Base-by-base conservation (phyloP, 2,329 filamentous ascomycete species). In the Epichloe glyceriae region DNA sequence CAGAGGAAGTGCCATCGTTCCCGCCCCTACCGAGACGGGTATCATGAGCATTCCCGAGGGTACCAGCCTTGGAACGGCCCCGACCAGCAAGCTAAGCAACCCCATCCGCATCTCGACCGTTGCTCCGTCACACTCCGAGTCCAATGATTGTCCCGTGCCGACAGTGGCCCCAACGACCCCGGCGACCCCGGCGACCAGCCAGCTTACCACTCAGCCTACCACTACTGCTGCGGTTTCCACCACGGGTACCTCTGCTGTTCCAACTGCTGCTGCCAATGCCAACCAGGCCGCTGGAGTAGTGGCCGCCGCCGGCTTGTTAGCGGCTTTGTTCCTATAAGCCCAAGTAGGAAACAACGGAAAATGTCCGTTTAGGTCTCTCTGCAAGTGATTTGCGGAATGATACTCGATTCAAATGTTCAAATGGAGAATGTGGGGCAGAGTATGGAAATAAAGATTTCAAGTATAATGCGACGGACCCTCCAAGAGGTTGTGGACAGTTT, bases 41-140 rank as follows among this genome's bases (percentile, higher is more conserved):
- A 49, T 55, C 19, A 39, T 53, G 22, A 56, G 50, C 50, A 58
- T 54, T 45, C 52, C 55, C 35, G 52, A 55, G 26, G 55, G 55
- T n/a, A 74, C 78, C 57, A 85, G 83, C 20, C 78, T 95, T 17
- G 88, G 85, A 69, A 88, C 88, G 26, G 42, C 49, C 22, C n/a
- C 26, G 11, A 19, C 37, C 22, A 46, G 42, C 34, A 45, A 34
- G 22, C 37, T 44, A 42, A 53, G 42, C 38, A 22, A 20, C 46
- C 44, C 47, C 17, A 44, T 50, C 26, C 34, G 41, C 30, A 51
- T 38, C 35, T 40, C 54, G 22, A 55, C 38, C 35, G 49, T 38
- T 17, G 12, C 39, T 34, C 35, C 39, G 20, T 42, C 47, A 35
- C 17, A 20, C 26, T n/a, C 51, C 17, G 40, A 15, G 17, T 26